Conservation (phyloP, 768 basidiomycete genomes). For the Boletus subparvulus region DNA sequence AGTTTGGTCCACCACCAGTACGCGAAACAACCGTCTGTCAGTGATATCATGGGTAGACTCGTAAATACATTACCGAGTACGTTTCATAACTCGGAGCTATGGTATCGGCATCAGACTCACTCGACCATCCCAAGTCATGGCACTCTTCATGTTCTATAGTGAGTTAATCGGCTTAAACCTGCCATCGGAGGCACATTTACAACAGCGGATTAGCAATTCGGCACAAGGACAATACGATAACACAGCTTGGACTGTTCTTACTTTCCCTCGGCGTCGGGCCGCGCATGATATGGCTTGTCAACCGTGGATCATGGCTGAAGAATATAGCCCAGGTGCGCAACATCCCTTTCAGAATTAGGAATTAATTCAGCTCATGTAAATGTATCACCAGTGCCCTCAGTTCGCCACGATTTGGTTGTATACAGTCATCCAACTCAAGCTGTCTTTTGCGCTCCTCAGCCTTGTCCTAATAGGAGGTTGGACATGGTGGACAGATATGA, state of each 20-base stretch:
- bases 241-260: conserved; percentile 59
- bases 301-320: conserved; percentile 63
- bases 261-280: conserved; percentile 57
- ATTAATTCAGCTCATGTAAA: not conserved
- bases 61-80: conserved; percentile 69
- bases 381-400: conserved; percentile 60
- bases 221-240: conserved; percentile 53
- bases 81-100: conserved; percentile 26
- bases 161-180: conserved; percentile 2
- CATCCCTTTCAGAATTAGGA: not conserved
- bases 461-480: conserved; percentile 54
- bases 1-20: conserved; percentile 83
- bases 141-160: conserved; percentile 55
- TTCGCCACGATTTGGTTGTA: conserved; percentile 80
- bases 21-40: conserved; percentile 52
- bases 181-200: conserved; percentile 1
- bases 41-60: conserved; percentile 56
- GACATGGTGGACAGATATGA: conserved; percentile 63
- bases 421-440: conserved; percentile 64
- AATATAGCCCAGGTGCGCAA: conserved; percentile 70
- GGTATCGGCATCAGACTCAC: not conserved
- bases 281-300: conserved; percentile 70
- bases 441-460: conserved; percentile 59
- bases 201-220: conserved; percentile 46
- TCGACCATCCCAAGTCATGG: conserved; percentile 51